Conservation (phyloP, 1,284 basidiomycete genomes). For the Tylopilus sp. region DNA sequence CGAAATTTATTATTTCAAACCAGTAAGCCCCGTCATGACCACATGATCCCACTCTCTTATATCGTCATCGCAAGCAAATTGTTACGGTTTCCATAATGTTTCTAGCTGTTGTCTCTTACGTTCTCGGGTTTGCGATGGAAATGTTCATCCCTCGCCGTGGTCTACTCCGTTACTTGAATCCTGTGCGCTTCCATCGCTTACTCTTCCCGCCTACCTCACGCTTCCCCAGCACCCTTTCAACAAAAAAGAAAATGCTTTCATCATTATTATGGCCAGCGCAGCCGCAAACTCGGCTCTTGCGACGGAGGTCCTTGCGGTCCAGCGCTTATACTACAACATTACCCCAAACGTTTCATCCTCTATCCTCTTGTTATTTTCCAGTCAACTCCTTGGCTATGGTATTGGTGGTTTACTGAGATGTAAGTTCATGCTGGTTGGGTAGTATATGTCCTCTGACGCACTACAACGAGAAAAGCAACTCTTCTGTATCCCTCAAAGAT, state of each 20-base stretch:
- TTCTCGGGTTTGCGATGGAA: constrained; percentile 41
- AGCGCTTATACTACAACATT: constrained; percentile 53
- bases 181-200: constrained; percentile 32
- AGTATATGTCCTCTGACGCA: constrained; percentile 1
- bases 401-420: constrained; percentile 59
- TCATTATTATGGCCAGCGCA: constrained; percentile 65
- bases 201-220: constrained; percentile 17
- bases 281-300: constrained; percentile 60
- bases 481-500: constrained; percentile 66
- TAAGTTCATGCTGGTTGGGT: constrained; percentile 23
- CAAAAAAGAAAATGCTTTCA: constrained; percentile 54
- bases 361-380: constrained; percentile 55
- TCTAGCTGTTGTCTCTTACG: constrained; percentile 44
- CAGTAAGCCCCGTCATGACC: constrained; percentile 21
- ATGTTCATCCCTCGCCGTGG: constrained; percentile 46
- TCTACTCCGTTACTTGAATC: constrained; percentile 52
- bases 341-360: constrained; percentile 49
- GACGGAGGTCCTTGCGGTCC: constrained; percentile 62
- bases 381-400: constrained; percentile 57
- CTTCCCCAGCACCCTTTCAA: constrained; percentile 38
- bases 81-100: constrained; percentile 48
- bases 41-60: background rate
- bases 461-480: constrained; percentile 33
- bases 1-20: constrained; percentile 64
- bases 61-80: constrained; percentile 36